Evolutionary conservation across 805 yeast species (phyloP).

Genomic region (Teunomyces panamensis): DNA sequence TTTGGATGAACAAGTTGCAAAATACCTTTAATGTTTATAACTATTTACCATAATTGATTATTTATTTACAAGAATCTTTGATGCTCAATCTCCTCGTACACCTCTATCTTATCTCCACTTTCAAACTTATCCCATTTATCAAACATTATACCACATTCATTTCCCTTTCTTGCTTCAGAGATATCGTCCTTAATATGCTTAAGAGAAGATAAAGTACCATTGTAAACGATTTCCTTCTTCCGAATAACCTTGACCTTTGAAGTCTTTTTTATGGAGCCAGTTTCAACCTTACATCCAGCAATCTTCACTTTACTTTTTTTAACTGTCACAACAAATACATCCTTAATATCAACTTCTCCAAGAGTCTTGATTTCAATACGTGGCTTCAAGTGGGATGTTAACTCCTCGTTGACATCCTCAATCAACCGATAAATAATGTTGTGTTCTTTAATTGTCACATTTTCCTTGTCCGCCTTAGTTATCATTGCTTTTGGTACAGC

Average conservation of each 20-base stretch:
- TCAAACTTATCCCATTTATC: conserved; percentile 64
- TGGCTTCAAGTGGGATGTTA: conserved; percentile 62
- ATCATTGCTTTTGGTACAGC: conserved; percentile 62
- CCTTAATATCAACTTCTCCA: conserved; percentile 68
- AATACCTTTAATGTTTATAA: neutral
- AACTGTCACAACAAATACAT: conserved; percentile 65
- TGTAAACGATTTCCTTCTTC: conserved; percentile 42
- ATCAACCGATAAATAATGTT: conserved; percentile 85
- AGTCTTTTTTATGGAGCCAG: conserved; percentile 65
- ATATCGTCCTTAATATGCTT: conserved; percentile 83
- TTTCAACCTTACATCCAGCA: conserved; percentile 83
- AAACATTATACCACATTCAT: conserved; percentile 85
- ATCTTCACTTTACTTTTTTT: conserved; percentile 57
- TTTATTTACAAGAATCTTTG: conserved; percentile 55
- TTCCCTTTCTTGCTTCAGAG: conserved; percentile 73
- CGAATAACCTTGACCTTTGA: conserved; percentile 58
- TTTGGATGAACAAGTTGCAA: conserved; percentile 23
- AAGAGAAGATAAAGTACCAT: conserved; percentile 67
- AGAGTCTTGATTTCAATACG: conserved; percentile 60
- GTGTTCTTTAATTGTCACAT: conserved; percentile 59
- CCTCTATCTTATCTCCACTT: conserved; percentile 74
- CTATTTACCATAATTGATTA: neutral
- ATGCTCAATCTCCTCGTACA: conserved; percentile 59
- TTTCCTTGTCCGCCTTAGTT: conserved; percentile 53
- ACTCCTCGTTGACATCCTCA: conserved; percentile 70